Conservation (phyloP, 1,284 basidiomycete genomes). For the Malassezia pachydermatis region DNA sequence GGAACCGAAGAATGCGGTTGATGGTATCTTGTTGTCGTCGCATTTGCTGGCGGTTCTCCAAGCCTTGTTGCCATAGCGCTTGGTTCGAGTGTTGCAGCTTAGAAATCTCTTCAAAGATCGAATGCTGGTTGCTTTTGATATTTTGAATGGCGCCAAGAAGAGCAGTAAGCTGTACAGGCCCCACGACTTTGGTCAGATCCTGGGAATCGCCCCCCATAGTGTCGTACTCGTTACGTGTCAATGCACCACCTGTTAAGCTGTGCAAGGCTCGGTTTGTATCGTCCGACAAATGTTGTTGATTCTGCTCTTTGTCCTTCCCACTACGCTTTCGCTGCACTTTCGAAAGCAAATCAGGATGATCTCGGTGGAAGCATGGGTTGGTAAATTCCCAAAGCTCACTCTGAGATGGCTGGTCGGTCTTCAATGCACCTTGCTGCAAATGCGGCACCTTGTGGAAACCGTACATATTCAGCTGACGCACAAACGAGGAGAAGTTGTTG, state of each 20-base stretch:
- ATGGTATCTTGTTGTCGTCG: conserved; percentile 95
- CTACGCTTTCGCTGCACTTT: conserved; percentile 64
- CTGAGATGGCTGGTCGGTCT: conserved; percentile 51
- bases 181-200: conserved; percentile 11
- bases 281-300: conserved; percentile 15
- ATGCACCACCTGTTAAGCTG: conserved; percentile 22
- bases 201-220: conserved; percentile 15
- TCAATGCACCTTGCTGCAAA: conserved; percentile 82
- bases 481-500: conserved; percentile 71
- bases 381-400: conserved; percentile 89
- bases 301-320: conserved; percentile 44
- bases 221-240: conserved; percentile 22
- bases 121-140: conserved; percentile 81
- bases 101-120: conserved; percentile 75
- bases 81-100: conserved; percentile 80
- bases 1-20: conserved; percentile 83
- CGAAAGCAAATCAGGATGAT: conserved; percentile 78
- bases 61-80: conserved; percentile 80
- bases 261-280: conserved; percentile 18
- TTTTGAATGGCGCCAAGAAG: conserved; percentile 72
- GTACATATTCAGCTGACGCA: conserved; percentile 74
- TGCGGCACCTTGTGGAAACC: conserved; percentile 56
- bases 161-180: conserved; percentile 29
- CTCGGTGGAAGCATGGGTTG: conserved; percentile 77
- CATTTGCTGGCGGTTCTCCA: conserved; percentile 66